A percentile compares a stretch with the other conserved stretches of the same genome.
These are phyloP conservation scores for Fraxinus ornus DNA, from an alignment of 305 asterid genomes.

Conservation along the genomic window DNA sequence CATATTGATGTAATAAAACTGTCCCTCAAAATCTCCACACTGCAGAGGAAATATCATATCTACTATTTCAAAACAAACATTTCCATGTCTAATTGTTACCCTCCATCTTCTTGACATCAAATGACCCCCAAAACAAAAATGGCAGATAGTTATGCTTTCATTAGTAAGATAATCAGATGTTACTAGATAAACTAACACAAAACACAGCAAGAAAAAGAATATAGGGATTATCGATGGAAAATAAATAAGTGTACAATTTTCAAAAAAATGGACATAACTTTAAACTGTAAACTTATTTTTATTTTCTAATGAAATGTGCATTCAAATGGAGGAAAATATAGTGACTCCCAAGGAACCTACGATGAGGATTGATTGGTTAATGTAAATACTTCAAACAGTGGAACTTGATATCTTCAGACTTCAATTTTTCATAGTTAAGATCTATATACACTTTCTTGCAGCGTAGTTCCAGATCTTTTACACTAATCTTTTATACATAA, in stretches of 20 bases:
- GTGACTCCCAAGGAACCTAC: background rate
- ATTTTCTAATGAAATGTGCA: background rate
- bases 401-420: background rate
- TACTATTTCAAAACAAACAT: background rate
- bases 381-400: background rate
- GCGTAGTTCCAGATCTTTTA: background rate
- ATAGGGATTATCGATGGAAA: background rate
- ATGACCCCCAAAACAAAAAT: background rate
- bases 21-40: background rate
- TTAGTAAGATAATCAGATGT: background rate
- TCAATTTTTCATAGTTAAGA: background rate
- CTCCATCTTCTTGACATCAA: background rate
- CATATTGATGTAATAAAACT: background rate
- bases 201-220: background rate
- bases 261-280: background rate
- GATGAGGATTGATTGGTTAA: background rate
- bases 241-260: background rate
- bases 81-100: background rate
- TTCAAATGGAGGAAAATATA: background rate
- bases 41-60: background rate
- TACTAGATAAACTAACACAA: background rate
- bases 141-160: background rate
- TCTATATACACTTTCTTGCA: background rate
- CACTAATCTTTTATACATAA: background rate
- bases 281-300: background rate